These are phyloP conservation scores for Vitis hybrid DNA, from an alignment of 177 flowering plant species.

Conservation along the genomic window DNA sequence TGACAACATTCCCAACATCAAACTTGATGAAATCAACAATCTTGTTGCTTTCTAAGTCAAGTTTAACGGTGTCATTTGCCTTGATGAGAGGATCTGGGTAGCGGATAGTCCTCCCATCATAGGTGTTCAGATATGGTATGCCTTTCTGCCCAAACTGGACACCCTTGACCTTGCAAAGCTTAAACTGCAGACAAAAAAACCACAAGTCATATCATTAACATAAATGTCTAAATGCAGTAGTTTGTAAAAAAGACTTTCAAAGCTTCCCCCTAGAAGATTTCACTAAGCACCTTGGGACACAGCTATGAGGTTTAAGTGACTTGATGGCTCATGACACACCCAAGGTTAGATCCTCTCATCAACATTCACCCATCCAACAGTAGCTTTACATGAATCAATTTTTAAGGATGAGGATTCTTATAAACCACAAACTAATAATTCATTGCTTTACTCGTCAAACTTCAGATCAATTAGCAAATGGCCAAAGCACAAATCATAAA, in stretches of 20 bases:
- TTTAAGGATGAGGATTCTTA: too few relatives aligned
- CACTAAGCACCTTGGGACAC: too few relatives aligned
- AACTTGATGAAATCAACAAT: conserved; percentile 67
- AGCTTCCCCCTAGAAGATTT: too few relatives aligned
- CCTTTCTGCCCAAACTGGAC: conserved; percentile 70
- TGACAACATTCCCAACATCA: conserved; percentile 74
- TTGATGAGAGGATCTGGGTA: conserved; percentile 75
- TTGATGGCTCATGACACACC: too few relatives aligned
- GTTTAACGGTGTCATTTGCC: conserved; percentile 71
- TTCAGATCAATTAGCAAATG: too few relatives aligned
- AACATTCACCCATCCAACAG: too few relatives aligned
- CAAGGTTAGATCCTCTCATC: too few relatives aligned
- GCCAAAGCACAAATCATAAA: too few relatives aligned
- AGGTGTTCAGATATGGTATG: conserved; percentile 70
- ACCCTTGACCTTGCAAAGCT: conserved; percentile 63
- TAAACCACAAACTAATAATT: too few relatives aligned
- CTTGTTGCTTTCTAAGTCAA: conserved; percentile 62
- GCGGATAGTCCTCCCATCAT: conserved; percentile 73
- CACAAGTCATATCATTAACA: not conserved
- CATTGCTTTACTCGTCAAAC: too few relatives aligned
- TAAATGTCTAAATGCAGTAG: not conserved
- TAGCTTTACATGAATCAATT: too few relatives aligned
- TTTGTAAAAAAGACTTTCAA: not conserved
- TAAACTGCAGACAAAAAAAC: conserved; percentile 34
- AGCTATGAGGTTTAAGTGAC: too few relatives aligned